Conservation (phyloP, 2,329 filamentous ascomycete genomes). For the Trichoderma brevicompactum region DNA sequence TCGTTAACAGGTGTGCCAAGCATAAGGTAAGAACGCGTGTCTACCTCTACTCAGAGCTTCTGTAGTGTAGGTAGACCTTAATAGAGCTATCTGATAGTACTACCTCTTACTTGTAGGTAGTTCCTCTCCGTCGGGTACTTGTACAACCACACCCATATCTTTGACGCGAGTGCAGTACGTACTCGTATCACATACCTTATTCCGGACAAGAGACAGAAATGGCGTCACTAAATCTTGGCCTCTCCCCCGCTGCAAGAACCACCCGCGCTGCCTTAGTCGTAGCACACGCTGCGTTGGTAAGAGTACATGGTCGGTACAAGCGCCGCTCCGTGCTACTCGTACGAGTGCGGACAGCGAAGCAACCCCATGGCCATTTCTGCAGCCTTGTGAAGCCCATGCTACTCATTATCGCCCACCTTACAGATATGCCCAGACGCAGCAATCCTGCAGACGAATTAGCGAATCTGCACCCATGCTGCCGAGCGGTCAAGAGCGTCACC, state of each 20-base stretch:
- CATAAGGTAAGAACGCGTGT: conserved; percentile 10
- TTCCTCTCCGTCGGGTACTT: conserved; percentile 3
- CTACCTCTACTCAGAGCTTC: conserved; percentile 7
- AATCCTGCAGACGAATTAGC: conserved; percentile 10
- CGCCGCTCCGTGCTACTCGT: neutral
- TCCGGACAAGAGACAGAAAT: neutral
- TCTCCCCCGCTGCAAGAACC: neutral
- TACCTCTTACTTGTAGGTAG: too few relatives aligned
- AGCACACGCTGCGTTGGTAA: neutral
- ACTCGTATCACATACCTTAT: conserved; percentile 11
- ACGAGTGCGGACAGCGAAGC: neutral
- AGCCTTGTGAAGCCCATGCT: conserved; percentile 22
- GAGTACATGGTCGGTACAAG: neutral
- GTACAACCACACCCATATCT: conserved; percentile 13
- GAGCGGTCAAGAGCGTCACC: conserved; percentile 28
- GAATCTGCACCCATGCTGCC: conserved; percentile 15
- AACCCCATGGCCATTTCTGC: conserved; percentile 7
- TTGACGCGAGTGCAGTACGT: conserved; percentile 11
- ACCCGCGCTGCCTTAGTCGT: neutral
- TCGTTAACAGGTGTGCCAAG: neutral
- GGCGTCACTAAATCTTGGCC: conserved; percentile 8
- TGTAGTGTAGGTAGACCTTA: neutral
- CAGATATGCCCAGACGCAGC: conserved; percentile 17
- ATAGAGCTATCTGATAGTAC: neutral
- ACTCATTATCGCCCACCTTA: neutral